Base-by-base conservation (phyloP, 2,329 filamentous ascomycete genomes). In the Hypoxylon sp. region DNA sequence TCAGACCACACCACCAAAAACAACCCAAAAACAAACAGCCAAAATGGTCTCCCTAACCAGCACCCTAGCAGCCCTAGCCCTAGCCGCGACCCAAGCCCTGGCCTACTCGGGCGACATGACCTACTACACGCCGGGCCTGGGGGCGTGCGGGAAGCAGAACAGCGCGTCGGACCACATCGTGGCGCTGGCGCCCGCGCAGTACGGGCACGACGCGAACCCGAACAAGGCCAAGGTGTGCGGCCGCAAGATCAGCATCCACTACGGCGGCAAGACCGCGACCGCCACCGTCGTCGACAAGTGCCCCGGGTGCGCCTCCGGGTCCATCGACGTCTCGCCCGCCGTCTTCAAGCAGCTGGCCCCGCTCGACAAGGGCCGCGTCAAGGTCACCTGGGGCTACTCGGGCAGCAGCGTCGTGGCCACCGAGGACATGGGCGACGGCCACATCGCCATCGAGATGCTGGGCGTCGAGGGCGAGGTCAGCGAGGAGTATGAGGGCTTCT, bases 261-360 rank as follows among this genome's bases (percentile, higher is more conserved):
- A 59, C 37, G 38, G 32, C 27, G 63, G 62, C 29, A 55, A 59
- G 44, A 57, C 49, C 2, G 55, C 59, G 3, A 23, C 54, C 6
- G 60, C 62, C 31, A 60, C 49, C 17, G 63, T 65, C 15, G 55
- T 55, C 12, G 63, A 65, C 55, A 57, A 55, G 47, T 65, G 63
- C 55, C 55, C 59, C 13, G 35, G 16, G 5, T 64, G 63, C 41
- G 50, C 55, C 2, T 47, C 48, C 3, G 57, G 60, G 5, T 49
- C 46, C 45, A 62, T 65, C 47, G 62, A 64, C 23, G 62, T 65
- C 17, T 51, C 49, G 1, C 62, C 62, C 15, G 21, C 57, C 17
- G 59, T 64, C 17, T 65, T 62, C 55, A 37, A 43, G 35, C 13
- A 57, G 44, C 43, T 61, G 3, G 60, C 60, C 5, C 17, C 12